Base-by-base conservation (phyloP, 768 basidiomycete genomes). In the Astraeus odoratus region DNA sequence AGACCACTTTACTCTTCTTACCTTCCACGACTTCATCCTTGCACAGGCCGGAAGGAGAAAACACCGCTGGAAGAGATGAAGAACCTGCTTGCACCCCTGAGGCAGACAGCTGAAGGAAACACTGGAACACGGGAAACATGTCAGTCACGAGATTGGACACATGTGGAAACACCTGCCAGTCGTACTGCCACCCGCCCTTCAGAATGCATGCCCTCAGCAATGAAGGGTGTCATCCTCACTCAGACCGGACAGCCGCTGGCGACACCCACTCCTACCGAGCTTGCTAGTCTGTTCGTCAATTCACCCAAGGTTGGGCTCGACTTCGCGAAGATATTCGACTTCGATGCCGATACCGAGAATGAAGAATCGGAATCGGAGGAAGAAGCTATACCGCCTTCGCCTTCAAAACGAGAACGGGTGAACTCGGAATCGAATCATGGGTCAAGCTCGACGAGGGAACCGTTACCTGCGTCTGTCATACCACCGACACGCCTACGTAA, bases 181-280 rank as follows among this genome's bases (percentile, higher is more conserved):
- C 73, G 76, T 24, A 53, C 51, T 20, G 50, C 65, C 5, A 53
- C 60, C 9, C 58, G 57, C 42, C 52, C 42, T 1, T 4, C 13
- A 23, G 69, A 70, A 9, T 59, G 52, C 19, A 46, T 54, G n/a
- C 57, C 53, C 20, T 78, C 76, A 3, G 81, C 81, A 1, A 83
- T 83, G 81, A 82, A 82, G 57, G 81, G 89, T 3, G 84, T 92
- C 30, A 72, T 92, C 24, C 70, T 90, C 29, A 89, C 89, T 0
- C 69, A 81, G 7, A 89, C 89, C 0, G 88, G 89, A 7, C 80
- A 89, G 57, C 68, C 73, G 1, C 68, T 91, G 6, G 71, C 77
- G 3, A 92, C 88, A 10, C 88, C 88, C 1, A 70, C 75, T 2
- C 83, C 83, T 0, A 67, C 72, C 0, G 83, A 84, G 55, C 69